These are phyloP conservation scores for Diaporthe longicolla DNA, from an alignment of 2,329 filamentous ascomycete genomes.

Conservation along the genomic window DNA sequence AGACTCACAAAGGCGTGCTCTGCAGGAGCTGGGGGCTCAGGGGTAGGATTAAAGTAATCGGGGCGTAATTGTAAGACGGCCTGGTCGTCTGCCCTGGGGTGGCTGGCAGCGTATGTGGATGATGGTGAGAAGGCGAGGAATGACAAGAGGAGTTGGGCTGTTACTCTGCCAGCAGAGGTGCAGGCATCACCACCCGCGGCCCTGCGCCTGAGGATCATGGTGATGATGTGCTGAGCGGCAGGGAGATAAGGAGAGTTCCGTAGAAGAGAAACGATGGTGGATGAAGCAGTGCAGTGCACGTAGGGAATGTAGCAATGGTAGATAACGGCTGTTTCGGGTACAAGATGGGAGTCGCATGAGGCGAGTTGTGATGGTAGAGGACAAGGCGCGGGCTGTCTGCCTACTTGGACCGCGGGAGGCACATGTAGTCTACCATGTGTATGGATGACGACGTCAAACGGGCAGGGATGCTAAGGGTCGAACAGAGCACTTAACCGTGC, in stretches of 20 bases:
- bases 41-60: constrained; percentile 52
- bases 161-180: constrained; percentile 73
- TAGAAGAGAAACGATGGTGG: not conserved
- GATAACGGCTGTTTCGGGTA: too few relatives aligned
- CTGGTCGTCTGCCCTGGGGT: constrained; percentile 54
- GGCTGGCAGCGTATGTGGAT: constrained; percentile 52
- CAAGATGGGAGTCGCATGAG: constrained; percentile 1
- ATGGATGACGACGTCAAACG: constrained; percentile 31
- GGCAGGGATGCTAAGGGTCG: constrained; percentile 20
- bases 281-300: not conserved
- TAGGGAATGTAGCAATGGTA: not conserved
- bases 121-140: constrained; percentile 73
- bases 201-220: constrained; percentile 50
- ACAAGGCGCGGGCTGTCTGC: constrained; percentile 15
- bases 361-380: not conserved
- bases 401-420: constrained; percentile 9
- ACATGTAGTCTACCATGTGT: constrained; percentile 23
- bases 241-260: not conserved
- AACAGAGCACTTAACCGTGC: not conserved
- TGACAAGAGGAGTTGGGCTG: constrained; percentile 74
- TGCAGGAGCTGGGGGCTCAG: constrained; percentile 62
- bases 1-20: constrained; percentile 69
- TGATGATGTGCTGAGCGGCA: constrained; percentile 6
- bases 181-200: constrained; percentile 53
- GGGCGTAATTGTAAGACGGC: constrained; percentile 60